phyloP scores from a whole-genome alignment of 805 yeast species.

The Wickerhamiella musiphila region DNA sequence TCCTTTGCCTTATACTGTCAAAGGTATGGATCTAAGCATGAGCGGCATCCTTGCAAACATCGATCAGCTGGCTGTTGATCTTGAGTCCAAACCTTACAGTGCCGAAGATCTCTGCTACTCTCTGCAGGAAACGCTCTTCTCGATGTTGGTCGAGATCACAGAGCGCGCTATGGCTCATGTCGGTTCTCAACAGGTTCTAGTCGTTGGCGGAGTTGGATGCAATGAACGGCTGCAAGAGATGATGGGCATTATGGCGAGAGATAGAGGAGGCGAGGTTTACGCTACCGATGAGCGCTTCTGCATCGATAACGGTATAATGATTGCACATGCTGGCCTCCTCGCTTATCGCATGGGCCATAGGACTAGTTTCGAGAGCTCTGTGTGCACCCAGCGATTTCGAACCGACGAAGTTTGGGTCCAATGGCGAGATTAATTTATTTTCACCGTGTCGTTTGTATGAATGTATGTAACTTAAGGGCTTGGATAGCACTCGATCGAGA shows the following conservation, averaged over 20 bases:
- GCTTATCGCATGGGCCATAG: conserved; percentile 66
- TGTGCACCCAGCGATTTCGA: conserved; percentile 83
- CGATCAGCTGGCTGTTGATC: conserved; percentile 61
- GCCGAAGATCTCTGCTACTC: conserved; percentile 85
- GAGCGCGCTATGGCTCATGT: conserved; percentile 99
- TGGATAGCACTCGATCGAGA: too few relatives aligned
- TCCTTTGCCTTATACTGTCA: conserved; percentile 84
- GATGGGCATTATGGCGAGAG: conserved; percentile 92
- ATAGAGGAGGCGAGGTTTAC: conserved; percentile 71
- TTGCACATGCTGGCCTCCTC: conserved; percentile 90
- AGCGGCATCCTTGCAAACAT: conserved; percentile 82
- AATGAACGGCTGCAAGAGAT: conserved; percentile 79
- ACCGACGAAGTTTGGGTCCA: conserved; percentile 83
- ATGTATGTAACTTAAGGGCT: too few relatives aligned
- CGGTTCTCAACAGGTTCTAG: conserved; percentile 67
- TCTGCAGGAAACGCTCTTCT: conserved; percentile 77
- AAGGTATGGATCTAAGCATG: conserved; percentile 97
- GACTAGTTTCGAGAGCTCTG: conserved; percentile 45
- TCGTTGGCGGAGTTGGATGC: conserved; percentile 98
- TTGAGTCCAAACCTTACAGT: conserved; percentile 28
- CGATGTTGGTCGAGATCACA: conserved; percentile 95
- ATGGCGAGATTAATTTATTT: conserved; percentile 74
- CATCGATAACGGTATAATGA: conserved; percentile 97
- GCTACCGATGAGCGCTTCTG: conserved; percentile 97
- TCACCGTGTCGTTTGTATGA: too few relatives aligned